Conservation (phyloP, 2,329 filamentous ascomycete species). For the Cladosporium cucumerinum region DNA sequence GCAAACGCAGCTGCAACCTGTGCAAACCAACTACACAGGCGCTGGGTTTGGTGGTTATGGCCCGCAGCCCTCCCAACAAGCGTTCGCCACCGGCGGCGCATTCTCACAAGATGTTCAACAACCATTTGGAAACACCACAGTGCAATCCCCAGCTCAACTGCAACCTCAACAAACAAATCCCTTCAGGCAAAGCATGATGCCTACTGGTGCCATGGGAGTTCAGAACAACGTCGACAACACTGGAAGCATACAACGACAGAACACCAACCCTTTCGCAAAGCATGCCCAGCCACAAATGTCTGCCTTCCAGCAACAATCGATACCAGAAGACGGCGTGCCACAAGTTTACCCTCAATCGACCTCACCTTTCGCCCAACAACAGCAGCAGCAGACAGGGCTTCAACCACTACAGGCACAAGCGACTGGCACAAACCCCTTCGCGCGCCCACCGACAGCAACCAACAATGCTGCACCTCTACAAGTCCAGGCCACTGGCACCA, state of each 20-base stretch:
- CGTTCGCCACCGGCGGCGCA: conserved; percentile 35
- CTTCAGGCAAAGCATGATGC: conserved; percentile 86
- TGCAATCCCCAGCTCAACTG: conserved; percentile 39
- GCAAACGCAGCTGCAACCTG: conserved; percentile 43
- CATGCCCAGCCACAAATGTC: conserved; percentile 19
- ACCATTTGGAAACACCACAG: conserved; percentile 21
- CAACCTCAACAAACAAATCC: conserved; percentile 74
- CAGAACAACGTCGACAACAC: conserved; percentile 18
- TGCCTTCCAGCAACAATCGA: conserved; percentile 16
- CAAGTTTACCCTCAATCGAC: conserved; percentile 2
- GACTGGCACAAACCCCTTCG: conserved; percentile 72
- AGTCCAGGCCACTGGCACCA: conserved; percentile 83
- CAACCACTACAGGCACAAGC: conserved; percentile 52
- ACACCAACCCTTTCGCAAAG: conserved; percentile 62
- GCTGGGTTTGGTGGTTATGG: conserved; percentile 82
- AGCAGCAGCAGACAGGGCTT: conserved; percentile 31
- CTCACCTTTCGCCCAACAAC: conserved; percentile 15
- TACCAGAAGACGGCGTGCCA: conserved; percentile 25
- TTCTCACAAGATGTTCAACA: conserved; percentile 24
- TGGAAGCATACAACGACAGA: conserved; percentile 26
- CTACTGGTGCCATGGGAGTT: conserved; percentile 25
- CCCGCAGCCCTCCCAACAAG: conserved; percentile 57
- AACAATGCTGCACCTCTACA: conserved; percentile 47
- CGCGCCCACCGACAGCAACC: conserved; percentile 50
- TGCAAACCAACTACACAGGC: conserved; percentile 64